phyloP scores from a whole-genome alignment of 768 basidiomycete species.

The Mycena albidolilacea region DNA sequence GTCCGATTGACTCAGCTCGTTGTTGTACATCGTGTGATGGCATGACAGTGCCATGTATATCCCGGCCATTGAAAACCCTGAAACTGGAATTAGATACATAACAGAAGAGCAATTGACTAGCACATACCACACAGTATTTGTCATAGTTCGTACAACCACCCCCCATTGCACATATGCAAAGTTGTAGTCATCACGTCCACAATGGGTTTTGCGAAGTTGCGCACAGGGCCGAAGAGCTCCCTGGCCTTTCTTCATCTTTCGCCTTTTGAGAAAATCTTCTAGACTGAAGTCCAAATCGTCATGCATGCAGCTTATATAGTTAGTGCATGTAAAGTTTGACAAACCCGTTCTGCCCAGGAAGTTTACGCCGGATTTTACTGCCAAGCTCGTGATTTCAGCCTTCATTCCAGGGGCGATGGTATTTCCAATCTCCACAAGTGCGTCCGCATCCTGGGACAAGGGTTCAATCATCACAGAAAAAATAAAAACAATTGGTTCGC shows the following conservation, averaged over 20 bases:
- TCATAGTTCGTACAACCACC: not conserved
- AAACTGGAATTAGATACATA: not conserved
- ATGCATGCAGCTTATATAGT: slow-evolving; percentile 8
- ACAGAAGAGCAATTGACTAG: not conserved
- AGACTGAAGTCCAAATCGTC: not conserved
- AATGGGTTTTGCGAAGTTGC: not conserved
- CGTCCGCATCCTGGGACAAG: not conserved
- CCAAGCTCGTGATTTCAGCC: not conserved
- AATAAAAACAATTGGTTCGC: not conserved
- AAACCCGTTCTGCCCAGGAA: not conserved
- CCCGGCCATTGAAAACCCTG: slow-evolving; percentile 12
- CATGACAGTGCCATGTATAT: slow-evolving; percentile 15
- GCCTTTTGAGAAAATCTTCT: not conserved
- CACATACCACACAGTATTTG: slow-evolving; percentile 10
- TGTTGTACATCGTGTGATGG: not conserved
- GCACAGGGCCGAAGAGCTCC: not conserved
- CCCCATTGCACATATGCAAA: slow-evolving; percentile 4
- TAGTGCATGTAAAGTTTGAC: not conserved
- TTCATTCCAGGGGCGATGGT: not conserved
- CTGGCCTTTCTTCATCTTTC: not conserved
- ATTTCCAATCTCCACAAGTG: not conserved
- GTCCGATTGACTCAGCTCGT: too few species aligned
- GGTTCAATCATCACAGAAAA: not conserved
- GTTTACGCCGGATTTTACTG: not conserved
- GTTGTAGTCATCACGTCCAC: slow-evolving; percentile 5